Base-by-base conservation (phyloP, 2,329 filamentous ascomycete genomes). In the Ceratocystis variospora region DNA sequence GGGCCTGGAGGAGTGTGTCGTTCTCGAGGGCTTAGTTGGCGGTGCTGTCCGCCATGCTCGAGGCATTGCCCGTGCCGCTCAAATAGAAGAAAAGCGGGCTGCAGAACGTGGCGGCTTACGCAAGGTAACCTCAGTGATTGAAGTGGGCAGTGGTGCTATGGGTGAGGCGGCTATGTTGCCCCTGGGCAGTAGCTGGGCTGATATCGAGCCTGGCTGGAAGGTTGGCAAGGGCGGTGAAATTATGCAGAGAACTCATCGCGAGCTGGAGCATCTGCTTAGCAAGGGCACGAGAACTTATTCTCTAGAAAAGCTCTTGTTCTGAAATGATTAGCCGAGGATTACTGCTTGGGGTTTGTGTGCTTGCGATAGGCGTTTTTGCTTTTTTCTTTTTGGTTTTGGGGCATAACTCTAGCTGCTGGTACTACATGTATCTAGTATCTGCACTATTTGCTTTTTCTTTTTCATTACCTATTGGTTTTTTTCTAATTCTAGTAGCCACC, bases 211-310 rank as follows among this genome's bases (percentile, higher is more conserved):
- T 19, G 66, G 41, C 5, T 76, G 79, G 68, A 85, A 89, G 81
- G 77, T 88, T 70, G 78, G 86, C 70, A 79, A 81, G 61, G 85
- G 85, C 66, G 89, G 90, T 19, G 87, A 90, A 77, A 78, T 90
- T 50, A 80, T 86, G 69, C 78, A 82, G 73, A 83, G 89, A 70
- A 90, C 81, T 71, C 79, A 78, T 71, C 80, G 90, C 74, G 88
- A 96, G 77, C 85, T 87, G 67, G 89, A 88, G 19, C 84, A 88
- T 75, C 76, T 95, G 74, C 84, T 88, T 72, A 90, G 88, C 73
- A 88, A 89, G 77, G 87, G 86, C 73, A 87, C 92, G 69, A 88
- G 88, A 66, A 84, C 87, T 70, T 96, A 96, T 77, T 90, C 88
- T 61, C 81, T 93, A 70, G 90, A 96, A 77, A 84, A 85, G 75